These are phyloP conservation scores for Cornus controversa DNA, from an alignment of 148 eudicot species.

Conservation along the genomic window DNA sequence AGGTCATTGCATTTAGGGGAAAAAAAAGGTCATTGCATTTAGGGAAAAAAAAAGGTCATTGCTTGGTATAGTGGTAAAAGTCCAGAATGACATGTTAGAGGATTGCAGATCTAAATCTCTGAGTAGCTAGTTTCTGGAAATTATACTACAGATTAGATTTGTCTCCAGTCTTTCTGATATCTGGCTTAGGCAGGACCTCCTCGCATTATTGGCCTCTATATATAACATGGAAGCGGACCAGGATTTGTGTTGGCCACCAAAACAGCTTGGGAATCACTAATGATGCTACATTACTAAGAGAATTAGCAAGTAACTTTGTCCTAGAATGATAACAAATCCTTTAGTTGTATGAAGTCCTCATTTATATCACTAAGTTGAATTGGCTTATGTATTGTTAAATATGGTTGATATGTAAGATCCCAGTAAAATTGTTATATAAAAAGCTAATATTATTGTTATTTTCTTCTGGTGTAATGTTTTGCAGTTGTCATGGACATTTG, in stretches of 20 bases:
- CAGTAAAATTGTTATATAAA: neutral
- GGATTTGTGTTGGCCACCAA: neutral
- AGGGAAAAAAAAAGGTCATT: too few relatives aligned
- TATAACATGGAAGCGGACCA: too few relatives aligned
- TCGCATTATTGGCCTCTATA: too few relatives aligned
- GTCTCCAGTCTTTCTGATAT: too few relatives aligned
- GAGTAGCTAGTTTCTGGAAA: too few relatives aligned
- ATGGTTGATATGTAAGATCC: constrained; percentile 1
- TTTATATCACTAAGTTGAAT: neutral
- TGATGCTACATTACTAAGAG: neutral
- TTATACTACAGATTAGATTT: too few relatives aligned
- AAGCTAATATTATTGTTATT: neutral
- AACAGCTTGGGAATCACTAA: neutral
- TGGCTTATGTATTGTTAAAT: neutral
- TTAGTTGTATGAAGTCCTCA: neutral
- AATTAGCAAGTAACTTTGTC: neutral
- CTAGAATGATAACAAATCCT: neutral
- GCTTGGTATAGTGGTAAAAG: too few relatives aligned
- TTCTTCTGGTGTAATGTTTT: constrained; percentile 5
- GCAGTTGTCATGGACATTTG: constrained; percentile 92
- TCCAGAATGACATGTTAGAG: too few relatives aligned
- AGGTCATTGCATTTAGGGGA: too few relatives aligned
- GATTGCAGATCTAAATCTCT: too few relatives aligned
- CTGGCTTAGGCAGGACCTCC: too few relatives aligned
- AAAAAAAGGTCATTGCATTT: too few relatives aligned